Base-by-base conservation (phyloP, 805 yeast species). In the Wickerhamomyces bisporus region DNA sequence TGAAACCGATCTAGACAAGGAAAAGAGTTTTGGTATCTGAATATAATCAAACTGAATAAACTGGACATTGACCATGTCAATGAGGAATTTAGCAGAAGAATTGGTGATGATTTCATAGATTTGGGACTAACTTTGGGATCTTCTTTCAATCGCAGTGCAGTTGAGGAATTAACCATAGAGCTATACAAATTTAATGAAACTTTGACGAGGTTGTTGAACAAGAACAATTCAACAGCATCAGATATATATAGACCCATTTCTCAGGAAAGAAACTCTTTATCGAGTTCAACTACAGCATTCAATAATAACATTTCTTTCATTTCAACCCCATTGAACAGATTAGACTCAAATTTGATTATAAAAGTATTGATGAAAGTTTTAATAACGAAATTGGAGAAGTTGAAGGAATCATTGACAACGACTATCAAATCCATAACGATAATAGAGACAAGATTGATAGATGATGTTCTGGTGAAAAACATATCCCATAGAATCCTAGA, bases 161-260 rank as follows among this genome's bases (percentile, higher is more conserved):
- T 6, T n/a, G n/a, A n/a, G n/a, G 48, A 47, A 6, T 30, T 43
- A 6, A 43, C 49, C 1, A 41, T 44, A 6, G 48, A 49, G 27
- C 33, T 55, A 3, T 55, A 55, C 43, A 48, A 47, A 26, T 45
- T 55, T 33, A 52, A 55, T 23, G 57, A 53, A 40, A 44, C 53
- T 2, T 35, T 55, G 6, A 49, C 58, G 11, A 35, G 58, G 14
- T 32, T 54, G 6, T 44, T 51, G 26, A 39, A 36, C 7, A 34
- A 33, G 13, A 34, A 42, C 7, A 19, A 20, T 16, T n/a, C 16
- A 20, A n/a, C 28, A 26, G 6, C 13, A 12, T 26, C 28, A 8
- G 11, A 23, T 23, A 11, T 8, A 11, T 23, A 23, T 23, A 8
- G 25, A 23, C 8, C 25, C 25, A 23, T 23, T 11, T 11, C 11